A percentile compares a stretch with the other conserved stretches of the same genome.
Evolutionary conservation across 495 filamentous ascomycete species (phyloP).

Genomic region (Penicillium canescens): DNA sequence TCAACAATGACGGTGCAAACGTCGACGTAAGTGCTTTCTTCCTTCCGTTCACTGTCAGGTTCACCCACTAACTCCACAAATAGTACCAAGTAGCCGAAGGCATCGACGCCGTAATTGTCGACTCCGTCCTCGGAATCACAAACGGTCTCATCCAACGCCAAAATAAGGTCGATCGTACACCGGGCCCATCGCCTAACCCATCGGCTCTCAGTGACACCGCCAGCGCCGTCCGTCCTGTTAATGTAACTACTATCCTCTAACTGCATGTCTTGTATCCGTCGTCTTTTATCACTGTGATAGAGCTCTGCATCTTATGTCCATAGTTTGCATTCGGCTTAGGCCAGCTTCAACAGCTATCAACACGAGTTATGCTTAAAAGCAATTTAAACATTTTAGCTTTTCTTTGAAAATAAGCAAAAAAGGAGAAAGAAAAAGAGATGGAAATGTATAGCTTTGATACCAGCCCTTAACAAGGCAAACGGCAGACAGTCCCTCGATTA

Average conservation of each 20-base stretch:
- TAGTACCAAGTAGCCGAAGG: slow-evolving; percentile 91
- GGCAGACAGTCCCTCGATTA: too few species aligned
- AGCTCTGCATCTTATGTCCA: slow-evolving; percentile 17
- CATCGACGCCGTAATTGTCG: slow-evolving; percentile 96
- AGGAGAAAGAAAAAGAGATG: too few species aligned
- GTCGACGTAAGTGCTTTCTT: slow-evolving; percentile 65
- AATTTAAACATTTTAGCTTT: too few species aligned
- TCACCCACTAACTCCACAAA: not conserved
- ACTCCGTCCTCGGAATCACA: slow-evolving; percentile 82
- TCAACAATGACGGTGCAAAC: slow-evolving; percentile 84
- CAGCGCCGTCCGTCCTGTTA: slow-evolving; percentile 27
- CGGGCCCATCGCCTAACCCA: slow-evolving; percentile 27
- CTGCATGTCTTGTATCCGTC: slow-evolving; percentile 1
- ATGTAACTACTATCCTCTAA: slow-evolving; percentile 2
- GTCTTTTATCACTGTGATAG: slow-evolving; percentile 7
- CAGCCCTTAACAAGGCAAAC: too few species aligned
- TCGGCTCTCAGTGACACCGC: slow-evolving; percentile 15
- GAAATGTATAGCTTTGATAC: too few species aligned
- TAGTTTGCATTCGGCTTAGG: slow-evolving; percentile 17
- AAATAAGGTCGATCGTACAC: slow-evolving; percentile 29
- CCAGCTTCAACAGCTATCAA: slow-evolving; percentile 26
- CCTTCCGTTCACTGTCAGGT: not conserved
- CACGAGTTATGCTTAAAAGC: not conserved
- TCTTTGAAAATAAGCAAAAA: too few species aligned
- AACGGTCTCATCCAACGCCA: slow-evolving; percentile 61